phyloP scores from a whole-genome alignment of 2,329 filamentous ascomycete species.

The Cladosporium sp. region DNA sequence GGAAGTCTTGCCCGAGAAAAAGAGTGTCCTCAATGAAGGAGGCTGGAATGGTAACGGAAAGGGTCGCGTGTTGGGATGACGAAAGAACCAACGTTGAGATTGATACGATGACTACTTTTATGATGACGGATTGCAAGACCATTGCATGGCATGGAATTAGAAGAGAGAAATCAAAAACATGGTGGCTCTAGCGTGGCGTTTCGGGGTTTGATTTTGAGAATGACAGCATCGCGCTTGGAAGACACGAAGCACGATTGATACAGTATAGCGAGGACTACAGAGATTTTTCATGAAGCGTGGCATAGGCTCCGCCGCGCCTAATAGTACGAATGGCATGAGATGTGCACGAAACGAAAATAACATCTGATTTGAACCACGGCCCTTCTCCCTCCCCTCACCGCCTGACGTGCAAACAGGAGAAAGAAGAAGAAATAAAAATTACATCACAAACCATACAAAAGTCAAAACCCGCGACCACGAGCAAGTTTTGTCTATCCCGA shows the following conservation, averaged over 20 bases:
- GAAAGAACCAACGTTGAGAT: background rate
- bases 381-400: background rate
- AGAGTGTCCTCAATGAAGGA: background rate
- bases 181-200: background rate
- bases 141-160: background rate
- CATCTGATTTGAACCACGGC: background rate
- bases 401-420: no score
- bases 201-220: background rate
- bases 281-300: background rate
- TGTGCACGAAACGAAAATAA: background rate
- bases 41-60: background rate
- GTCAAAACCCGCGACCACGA: no score
- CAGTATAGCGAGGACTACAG: background rate
- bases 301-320: background rate
- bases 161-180: background rate
- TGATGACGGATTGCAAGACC: background rate
- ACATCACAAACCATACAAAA: no score
- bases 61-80: background rate
- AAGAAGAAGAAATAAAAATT: no score
- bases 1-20: conserved; percentile 46
- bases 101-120: background rate
- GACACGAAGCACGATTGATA: background rate
- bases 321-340: background rate
- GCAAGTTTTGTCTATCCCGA: no score
- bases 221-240: background rate